Base-by-base conservation (phyloP, 768 basidiomycete genomes). In the Kwoniella sp. region DNA sequence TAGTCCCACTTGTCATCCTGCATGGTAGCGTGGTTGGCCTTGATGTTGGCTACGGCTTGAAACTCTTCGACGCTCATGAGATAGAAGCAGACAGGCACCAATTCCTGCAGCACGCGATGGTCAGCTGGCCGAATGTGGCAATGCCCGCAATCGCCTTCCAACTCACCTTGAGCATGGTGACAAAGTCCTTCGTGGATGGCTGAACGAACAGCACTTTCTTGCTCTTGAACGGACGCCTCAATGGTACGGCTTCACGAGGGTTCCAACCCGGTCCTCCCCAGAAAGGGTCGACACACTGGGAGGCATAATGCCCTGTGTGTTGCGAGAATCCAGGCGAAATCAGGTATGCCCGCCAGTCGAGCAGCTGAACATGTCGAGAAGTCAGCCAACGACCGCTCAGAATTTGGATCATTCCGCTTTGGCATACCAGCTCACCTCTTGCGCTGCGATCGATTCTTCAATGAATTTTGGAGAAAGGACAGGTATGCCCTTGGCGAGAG, bases 401-500 rank as follows among this genome's bases (percentile, higher is more conserved):
- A 47, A 15, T n/a, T 28, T 13, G 31, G 22, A 68, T 50, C 2
- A 28, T n/a, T n/a, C n/a, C n/a, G n/a, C n/a, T n/a, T n/a, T n/a
- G n/a, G n/a, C n/a, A n/a, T n/a, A n/a, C n/a, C 41, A 61, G 64
- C 65, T 61, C 55, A 73, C 65, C 48, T 31, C 29, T 52, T 51
- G 13, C 11, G 37, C 26, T 0, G 63, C 38, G 3, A 70, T 20
- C 8, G 64, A 62, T 20, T 59, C 60, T 17, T 72, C 61, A 25
- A 68, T 65, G 86, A 88, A 93, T 12, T 83, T 81, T 4, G 84
- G 77, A 1, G 84, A 85, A 12, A 96, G 73, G 69, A 91, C 93
- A 2, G 93, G 93, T 57, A 96, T 87, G 12, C 93, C 93, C 45
- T 93, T 82, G 0, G 90, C 92, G 34, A 97, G 85, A 5, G 92